Percentiles rank a stretch among this genome's conserved stretches.
Evolutionary conservation across 371 early-diverging fungal species (phyloP).

Genomic region (Sporodiniella umbellata): DNA sequence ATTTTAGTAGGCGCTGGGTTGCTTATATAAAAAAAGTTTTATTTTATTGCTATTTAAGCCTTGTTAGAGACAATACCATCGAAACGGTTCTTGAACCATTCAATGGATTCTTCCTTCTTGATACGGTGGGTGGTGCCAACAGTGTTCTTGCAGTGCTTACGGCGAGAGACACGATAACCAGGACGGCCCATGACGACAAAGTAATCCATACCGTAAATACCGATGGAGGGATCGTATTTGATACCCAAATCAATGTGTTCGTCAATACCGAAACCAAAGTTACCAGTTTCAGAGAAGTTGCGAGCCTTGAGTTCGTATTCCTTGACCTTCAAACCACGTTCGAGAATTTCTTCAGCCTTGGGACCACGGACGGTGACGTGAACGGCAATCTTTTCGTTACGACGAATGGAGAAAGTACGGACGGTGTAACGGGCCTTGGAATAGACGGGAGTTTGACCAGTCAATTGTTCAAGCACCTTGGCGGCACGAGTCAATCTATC

Average conservation of each 20-base stretch:
- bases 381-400: conserved; percentile 99
- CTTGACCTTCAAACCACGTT: conserved; percentile 99
- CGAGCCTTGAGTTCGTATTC: conserved; percentile 96
- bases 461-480: conserved; percentile 99
- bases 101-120: conserved; percentile 56
- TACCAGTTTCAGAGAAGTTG: conserved; percentile 98
- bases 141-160: conserved; percentile 87
- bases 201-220: conserved; percentile 99
- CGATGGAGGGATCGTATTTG: conserved; percentile 99
- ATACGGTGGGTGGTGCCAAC: conserved; percentile 96
- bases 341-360: conserved; percentile 90
- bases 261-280: conserved; percentile 99
- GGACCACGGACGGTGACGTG: conserved; percentile 99
- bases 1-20: too few species aligned
- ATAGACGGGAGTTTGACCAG: conserved; percentile 99
- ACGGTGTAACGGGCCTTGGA: conserved; percentile 99
- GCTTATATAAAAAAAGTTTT: too few species aligned
- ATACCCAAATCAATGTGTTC: conserved; percentile 99
- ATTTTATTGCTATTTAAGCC: conserved; percentile 4
- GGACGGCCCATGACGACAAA: conserved; percentile 98
- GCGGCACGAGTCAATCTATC: conserved; percentile 99
- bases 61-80: conserved; percentile 15
- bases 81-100: conserved; percentile 25
- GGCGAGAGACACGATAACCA: conserved; percentile 95
- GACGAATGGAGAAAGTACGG: conserved; percentile 99